Conservation (phyloP, 768 basidiomycete species). For the Rhizopogon rudus region DNA sequence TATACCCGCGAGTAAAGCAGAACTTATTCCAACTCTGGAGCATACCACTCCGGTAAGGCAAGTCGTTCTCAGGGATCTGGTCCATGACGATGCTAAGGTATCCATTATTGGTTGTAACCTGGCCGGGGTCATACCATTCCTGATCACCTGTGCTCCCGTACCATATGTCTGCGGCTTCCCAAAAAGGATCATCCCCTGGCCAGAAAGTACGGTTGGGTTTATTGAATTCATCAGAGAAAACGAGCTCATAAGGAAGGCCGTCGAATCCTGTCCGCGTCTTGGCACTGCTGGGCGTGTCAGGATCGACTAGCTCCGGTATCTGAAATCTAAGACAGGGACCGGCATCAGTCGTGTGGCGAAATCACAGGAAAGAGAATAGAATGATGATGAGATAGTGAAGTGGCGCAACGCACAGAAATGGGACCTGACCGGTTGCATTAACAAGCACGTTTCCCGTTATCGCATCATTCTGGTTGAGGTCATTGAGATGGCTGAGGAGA, state of each 20-base stretch:
- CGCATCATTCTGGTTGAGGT: conserved; percentile 31
- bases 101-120: conserved; percentile 64
- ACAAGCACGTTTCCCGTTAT: conserved; percentile 63
- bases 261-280: conserved; percentile 67
- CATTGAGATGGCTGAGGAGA: conserved; percentile 49
- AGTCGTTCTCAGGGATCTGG: conserved; percentile 42
- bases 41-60: conserved; percentile 71
- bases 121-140: conserved; percentile 73
- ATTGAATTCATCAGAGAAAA: conserved; percentile 67
- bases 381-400: background rate
- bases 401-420: conserved; percentile 37
- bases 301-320: conserved; percentile 64
- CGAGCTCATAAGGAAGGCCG: conserved; percentile 59
- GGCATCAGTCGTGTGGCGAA: background rate
- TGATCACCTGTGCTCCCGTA: conserved; percentile 65
- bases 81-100: conserved; percentile 69
- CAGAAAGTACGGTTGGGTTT: conserved; percentile 45
- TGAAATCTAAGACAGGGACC: conserved; percentile 16
- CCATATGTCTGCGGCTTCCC: conserved; percentile 72
- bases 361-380: conserved; percentile 8
- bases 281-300: conserved; percentile 57
- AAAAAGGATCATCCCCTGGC: conserved; percentile 61
- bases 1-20: conserved; percentile 72
- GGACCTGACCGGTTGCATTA: conserved; percentile 67
- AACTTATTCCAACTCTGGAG: conserved; percentile 90